A percentile compares a stretch with the other conserved stretches of the same genome.
Conservation (phyloP, 352 stramenopile species). For the Ophiocytium majus region DNA sequence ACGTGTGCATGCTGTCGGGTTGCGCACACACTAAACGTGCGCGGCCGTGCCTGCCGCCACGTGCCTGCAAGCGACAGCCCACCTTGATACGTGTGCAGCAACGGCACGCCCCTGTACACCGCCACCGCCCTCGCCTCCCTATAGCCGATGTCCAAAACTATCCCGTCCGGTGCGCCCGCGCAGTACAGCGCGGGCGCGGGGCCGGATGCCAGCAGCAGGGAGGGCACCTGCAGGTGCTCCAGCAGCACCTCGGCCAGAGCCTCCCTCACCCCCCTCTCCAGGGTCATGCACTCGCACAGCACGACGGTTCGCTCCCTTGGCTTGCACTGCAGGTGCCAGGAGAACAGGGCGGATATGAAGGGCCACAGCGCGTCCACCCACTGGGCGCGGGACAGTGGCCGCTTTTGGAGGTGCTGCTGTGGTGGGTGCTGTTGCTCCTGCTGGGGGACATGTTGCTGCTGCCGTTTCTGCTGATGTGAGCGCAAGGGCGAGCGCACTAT, state of each 20-base stretch:
- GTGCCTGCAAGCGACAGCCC: not conserved
- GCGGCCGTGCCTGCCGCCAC: not conserved
- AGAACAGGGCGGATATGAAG: not conserved
- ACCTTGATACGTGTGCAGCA: constrained; percentile 45
- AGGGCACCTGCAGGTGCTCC: constrained; percentile 30
- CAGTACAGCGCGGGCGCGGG: constrained; percentile 42
- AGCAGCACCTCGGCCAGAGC: constrained; percentile 47
- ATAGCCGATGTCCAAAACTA: constrained; percentile 48
- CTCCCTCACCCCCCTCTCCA: constrained; percentile 25
- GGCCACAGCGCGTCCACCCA: constrained; percentile 8
- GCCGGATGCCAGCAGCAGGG: constrained; percentile 29
- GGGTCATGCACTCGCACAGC: constrained; percentile 49
- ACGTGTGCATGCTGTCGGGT: not conserved
- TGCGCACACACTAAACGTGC: not conserved
- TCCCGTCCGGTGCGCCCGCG: constrained; percentile 38
- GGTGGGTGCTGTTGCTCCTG: no score
- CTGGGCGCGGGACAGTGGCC: not conserved
- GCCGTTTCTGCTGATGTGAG: no score
- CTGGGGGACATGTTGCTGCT: no score
- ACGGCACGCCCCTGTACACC: constrained; percentile 33
- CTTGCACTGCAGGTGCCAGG: not conserved
- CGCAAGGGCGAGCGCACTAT: not conserved
- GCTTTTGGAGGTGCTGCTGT: no score
- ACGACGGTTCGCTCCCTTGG: constrained; percentile 42
- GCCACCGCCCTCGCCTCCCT: constrained; percentile 33